Percentiles rank a stretch among this genome's conserved stretches.
These are phyloP conservation scores for Saturnispora hagleri DNA, from an alignment of 805 yeast genomes.

Conservation along the genomic window DNA sequence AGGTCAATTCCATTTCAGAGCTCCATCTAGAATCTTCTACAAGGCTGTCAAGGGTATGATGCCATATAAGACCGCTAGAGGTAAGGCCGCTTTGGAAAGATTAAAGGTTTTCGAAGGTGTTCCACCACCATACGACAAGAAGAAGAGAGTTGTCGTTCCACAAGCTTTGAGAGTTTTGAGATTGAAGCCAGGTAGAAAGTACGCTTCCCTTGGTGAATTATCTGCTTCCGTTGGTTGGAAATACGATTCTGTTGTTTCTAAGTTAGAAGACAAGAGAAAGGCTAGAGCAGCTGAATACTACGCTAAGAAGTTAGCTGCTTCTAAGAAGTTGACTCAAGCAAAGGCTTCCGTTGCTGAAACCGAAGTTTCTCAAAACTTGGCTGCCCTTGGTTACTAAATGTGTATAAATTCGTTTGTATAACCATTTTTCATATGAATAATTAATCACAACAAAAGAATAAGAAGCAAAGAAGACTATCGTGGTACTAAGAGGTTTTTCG, in stretches of 20 bases:
- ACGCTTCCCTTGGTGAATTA: constrained; percentile 96
- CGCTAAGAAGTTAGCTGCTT: constrained; percentile 95
- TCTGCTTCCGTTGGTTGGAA: constrained; percentile 98
- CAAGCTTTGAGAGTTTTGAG: constrained; percentile 98
- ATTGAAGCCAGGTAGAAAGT: constrained; percentile 99
- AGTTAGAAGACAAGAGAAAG: constrained; percentile 99
- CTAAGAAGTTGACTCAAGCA: constrained; percentile 87
- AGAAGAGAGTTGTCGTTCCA: constrained; percentile 99
- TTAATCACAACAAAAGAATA: not conserved
- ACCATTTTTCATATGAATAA: constrained; percentile 1
- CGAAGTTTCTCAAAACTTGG: constrained; percentile 87
- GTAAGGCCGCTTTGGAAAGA: constrained; percentile 99
- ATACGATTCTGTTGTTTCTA: constrained; percentile 95
- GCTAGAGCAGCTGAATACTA: constrained; percentile 98
- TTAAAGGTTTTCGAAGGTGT: constrained; percentile 99
- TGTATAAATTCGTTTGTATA: constrained; percentile 8
- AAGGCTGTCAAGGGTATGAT: constrained; percentile 99
- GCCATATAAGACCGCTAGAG: constrained; percentile 99
- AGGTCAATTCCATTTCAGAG: constrained; percentile 99
- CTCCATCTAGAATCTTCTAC: constrained; percentile 99
- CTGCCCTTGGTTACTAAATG: constrained; percentile 92
- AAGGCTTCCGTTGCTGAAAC: constrained; percentile 80
- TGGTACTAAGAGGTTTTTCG: no score
- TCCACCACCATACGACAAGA: constrained; percentile 99
- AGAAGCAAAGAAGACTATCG: no score